A percentile compares a stretch with the other conserved stretches of the same genome.
Conservation (phyloP, 768 basidiomycete genomes). For the Kwoniella shandongensis region DNA sequence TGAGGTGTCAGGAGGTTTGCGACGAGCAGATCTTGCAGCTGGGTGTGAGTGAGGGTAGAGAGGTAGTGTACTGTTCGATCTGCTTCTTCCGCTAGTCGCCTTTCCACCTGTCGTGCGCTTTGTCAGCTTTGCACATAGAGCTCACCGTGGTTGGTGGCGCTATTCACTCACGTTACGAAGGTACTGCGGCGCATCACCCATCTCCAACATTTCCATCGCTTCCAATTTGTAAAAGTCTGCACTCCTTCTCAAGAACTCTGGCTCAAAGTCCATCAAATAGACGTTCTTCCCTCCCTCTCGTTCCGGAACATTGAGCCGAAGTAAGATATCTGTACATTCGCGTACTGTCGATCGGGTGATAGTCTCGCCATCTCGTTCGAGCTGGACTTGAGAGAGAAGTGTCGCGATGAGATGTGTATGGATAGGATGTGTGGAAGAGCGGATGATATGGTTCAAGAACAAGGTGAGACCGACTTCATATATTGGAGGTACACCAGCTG, state of each 20-base stretch:
- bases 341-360: conserved; percentile 90
- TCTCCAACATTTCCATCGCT: conserved; percentile 67
- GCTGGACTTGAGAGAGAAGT: conserved; percentile 80
- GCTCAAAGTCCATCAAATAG: conserved; percentile 83
- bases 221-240: conserved; percentile 75
- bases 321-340: conserved; percentile 80
- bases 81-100: conserved; percentile 76
- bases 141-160: too few relatives aligned
- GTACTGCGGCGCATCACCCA: conserved; percentile 79
- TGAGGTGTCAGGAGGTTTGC: conserved; percentile 74
- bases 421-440: conserved; percentile 62
- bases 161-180: conserved; percentile 65
- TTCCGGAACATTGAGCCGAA: conserved; percentile 60
- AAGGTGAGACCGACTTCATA: conserved; percentile 77
- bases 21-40: conserved; percentile 74
- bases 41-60: conserved; percentile 67
- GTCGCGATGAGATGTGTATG: conserved; percentile 76
- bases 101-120: conserved; percentile 69
- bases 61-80: conserved; percentile 83
- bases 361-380: conserved; percentile 85
- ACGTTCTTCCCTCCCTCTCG: conserved; percentile 58
- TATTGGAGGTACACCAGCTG: conserved; percentile 73
- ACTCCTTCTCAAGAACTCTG: conserved; percentile 73
- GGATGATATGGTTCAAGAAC: conserved; percentile 72
- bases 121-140: background rate